These are phyloP conservation scores for Cladosporium velox DNA, from an alignment of 2,329 filamentous ascomycete genomes.

Conservation along the genomic window DNA sequence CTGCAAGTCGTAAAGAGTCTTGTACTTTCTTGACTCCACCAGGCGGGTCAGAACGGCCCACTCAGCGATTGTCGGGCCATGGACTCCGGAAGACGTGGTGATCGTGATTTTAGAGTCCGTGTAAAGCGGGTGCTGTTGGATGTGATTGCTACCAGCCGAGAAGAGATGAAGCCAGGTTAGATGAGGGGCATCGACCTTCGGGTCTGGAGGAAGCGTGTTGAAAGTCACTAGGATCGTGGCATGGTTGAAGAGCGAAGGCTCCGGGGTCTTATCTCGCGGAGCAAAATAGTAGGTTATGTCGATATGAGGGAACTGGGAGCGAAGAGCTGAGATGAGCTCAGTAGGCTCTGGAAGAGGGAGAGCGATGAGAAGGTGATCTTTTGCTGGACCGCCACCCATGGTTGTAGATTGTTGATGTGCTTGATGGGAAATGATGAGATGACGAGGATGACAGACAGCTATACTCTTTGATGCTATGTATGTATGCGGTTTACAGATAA, in stretches of 20 bases:
- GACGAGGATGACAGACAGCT: background rate
- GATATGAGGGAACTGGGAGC: slow-evolving; percentile 47
- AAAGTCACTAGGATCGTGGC: slow-evolving; percentile 52
- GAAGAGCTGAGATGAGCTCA: slow-evolving; percentile 41
- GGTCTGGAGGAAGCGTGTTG: slow-evolving; percentile 45
- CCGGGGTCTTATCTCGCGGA: slow-evolving; percentile 20
- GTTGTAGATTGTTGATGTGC: slow-evolving; percentile 25
- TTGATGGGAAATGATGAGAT: background rate
- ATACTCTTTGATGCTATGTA: background rate
- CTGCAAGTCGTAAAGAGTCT: slow-evolving; percentile 58
- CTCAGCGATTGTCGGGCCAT: slow-evolving; percentile 66
- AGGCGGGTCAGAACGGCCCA: slow-evolving; percentile 66
- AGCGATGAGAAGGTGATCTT: slow-evolving; percentile 37
- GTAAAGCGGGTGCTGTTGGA: slow-evolving; percentile 56
- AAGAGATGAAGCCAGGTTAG: slow-evolving; percentile 58
- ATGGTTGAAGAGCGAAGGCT: slow-evolving; percentile 21
- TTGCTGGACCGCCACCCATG: slow-evolving; percentile 41
- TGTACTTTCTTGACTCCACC: slow-evolving; percentile 58
- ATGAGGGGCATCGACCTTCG: slow-evolving; percentile 40
- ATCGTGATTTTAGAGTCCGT: slow-evolving; percentile 55
- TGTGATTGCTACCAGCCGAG: slow-evolving; percentile 59
- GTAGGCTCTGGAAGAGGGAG: slow-evolving; percentile 42
- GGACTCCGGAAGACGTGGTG: slow-evolving; percentile 58
- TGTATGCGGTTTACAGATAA: background rate
- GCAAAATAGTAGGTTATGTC: slow-evolving; percentile 45